Percentiles rank a stretch among this genome's conserved stretches.
Evolutionary conservation across 2,329 filamentous ascomycete genomes (phyloP).

Genomic region (Rhynchosporium graminicola): DNA sequence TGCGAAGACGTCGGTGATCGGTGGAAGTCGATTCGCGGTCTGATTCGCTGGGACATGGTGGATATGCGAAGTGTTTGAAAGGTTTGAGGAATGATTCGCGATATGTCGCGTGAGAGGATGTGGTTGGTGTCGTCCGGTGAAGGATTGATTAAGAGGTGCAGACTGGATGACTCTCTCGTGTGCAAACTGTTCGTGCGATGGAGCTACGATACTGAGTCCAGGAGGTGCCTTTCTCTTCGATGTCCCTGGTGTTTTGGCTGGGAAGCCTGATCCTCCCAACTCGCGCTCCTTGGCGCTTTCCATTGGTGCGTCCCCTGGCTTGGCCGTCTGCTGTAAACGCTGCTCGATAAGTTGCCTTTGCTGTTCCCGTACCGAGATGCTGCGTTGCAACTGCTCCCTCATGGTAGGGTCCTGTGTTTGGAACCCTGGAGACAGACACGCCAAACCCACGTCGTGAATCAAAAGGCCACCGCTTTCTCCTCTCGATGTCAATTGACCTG

Average conservation of each 20-base stretch:
- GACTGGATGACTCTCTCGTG: conserved; percentile 96
- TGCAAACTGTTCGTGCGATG: conserved; percentile 87
- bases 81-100: conserved; percentile 77
- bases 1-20: conserved; percentile 92
- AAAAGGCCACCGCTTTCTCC: conserved; percentile 66
- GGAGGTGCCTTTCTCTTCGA: conserved; percentile 80
- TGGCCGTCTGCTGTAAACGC: conserved; percentile 82
- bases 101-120: conserved; percentile 76
- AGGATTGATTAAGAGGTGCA: conserved; percentile 90
- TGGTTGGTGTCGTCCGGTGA: conserved; percentile 83
- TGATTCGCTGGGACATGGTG: conserved; percentile 86
- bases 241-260: conserved; percentile 70
- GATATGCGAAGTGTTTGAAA: conserved; percentile 84
- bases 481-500: conserved; percentile 69
- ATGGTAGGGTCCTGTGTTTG: conserved; percentile 95
- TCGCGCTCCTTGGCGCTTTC: conserved; percentile 58
- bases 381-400: conserved; percentile 93
- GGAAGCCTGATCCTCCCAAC: conserved; percentile 40
- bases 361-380: conserved; percentile 89
- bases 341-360: conserved; percentile 95
- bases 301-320: conserved; percentile 67
- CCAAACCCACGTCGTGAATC: conserved; percentile 90
- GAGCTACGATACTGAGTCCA: conserved; percentile 91
- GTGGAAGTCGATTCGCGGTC: conserved; percentile 87
- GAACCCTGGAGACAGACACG: conserved; percentile 93